Base-by-base conservation (phyloP, 2,329 filamentous ascomycete genomes). In the Fusarium nodosum region DNA sequence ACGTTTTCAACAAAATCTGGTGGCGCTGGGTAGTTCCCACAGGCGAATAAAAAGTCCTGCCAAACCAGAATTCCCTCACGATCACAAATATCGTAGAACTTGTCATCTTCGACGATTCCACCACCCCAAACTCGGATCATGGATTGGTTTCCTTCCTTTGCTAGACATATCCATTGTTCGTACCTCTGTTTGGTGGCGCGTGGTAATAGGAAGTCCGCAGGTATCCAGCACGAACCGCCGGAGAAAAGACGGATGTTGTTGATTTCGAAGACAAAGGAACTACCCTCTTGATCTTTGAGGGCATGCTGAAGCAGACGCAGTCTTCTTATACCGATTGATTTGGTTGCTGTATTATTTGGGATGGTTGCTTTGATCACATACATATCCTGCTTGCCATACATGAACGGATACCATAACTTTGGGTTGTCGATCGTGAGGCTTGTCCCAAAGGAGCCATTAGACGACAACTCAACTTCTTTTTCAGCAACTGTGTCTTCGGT, bases 101-200 rank as follows among this genome's bases (percentile, higher is more conserved):
- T 13, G 1, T 63, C 36, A 2, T 18, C 13, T 4, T 63, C 58
- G 0, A 63, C 50, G 4, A 63, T 57, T 0, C 58, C 58, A 1
- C 60, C 60, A 0, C 60, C 60, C 60, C 60, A 63, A 4, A 63
- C 50, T 0, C 58, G 58, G 1, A 63, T 56, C 50, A 63, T 63
- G 0, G 60, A 48, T 5, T 63, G 58, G 1, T 63, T 48, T 0
- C 60, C 60, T 2, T 22, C 36, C 5, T 63, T 63, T 1, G 59
- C 42, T 9, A 63, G 11, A 12, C 15, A 8, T 4, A 63, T 38
- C 60, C 58, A 63, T 12, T 57, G 20, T 13, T 57, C 26, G 2
- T 63, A 63, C 5, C 1, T 24, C 1, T 2, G 2, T 13, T 7
- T n/a, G 0, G n/a, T 20, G 1, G 56, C 13, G 0, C 50, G 26